A percentile compares a stretch with the other conserved stretches of the same genome.
Evolutionary conservation across 1,139 yeast species (phyloP).

Genomic region (Geotrichum carabidarum): DNA sequence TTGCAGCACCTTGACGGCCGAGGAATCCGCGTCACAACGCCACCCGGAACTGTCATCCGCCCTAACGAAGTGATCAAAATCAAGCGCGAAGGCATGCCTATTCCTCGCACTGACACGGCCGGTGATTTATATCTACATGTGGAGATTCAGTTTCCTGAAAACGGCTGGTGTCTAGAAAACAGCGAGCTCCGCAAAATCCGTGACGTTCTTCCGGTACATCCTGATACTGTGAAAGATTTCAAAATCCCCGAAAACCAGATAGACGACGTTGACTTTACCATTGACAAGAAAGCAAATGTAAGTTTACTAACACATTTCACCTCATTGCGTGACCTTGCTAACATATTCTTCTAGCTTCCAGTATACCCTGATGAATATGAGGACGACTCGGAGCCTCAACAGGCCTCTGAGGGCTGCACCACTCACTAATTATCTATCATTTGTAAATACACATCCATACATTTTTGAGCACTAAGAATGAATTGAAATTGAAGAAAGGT

Average conservation of each 20-base stretch:
- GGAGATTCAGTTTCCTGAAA: constrained; percentile 76
- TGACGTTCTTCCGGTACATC: constrained; percentile 27
- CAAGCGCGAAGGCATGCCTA: constrained; percentile 83
- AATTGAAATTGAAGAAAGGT: neutral
- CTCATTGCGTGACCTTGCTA: neutral
- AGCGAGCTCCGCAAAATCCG: constrained; percentile 28
- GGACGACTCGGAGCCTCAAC: constrained; percentile 5
- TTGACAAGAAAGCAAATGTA: constrained; percentile 13
- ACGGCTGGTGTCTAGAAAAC: constrained; percentile 38
- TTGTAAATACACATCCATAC: constrained; percentile 5
- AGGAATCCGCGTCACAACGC: constrained; percentile 59
- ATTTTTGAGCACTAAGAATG: neutral
- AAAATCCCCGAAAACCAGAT: constrained; percentile 19
- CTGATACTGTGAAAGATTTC: constrained; percentile 9
- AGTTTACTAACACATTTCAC: neutral
- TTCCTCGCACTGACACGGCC: constrained; percentile 41
- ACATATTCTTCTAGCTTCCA: constrained; percentile 7
- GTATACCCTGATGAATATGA: constrained; percentile 14
- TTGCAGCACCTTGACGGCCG: constrained; percentile 81
- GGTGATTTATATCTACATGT: constrained; percentile 76
- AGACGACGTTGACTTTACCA: constrained; percentile 21
- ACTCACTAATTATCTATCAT: constrained; percentile 12
- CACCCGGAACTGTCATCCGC: constrained; percentile 60
- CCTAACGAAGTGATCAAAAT: constrained; percentile 72
- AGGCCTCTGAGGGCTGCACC: constrained; percentile 17